These are phyloP conservation scores for Thermoascus crustaceus DNA, from an alignment of 2,329 filamentous ascomycete genomes.

Conservation along the genomic window DNA sequence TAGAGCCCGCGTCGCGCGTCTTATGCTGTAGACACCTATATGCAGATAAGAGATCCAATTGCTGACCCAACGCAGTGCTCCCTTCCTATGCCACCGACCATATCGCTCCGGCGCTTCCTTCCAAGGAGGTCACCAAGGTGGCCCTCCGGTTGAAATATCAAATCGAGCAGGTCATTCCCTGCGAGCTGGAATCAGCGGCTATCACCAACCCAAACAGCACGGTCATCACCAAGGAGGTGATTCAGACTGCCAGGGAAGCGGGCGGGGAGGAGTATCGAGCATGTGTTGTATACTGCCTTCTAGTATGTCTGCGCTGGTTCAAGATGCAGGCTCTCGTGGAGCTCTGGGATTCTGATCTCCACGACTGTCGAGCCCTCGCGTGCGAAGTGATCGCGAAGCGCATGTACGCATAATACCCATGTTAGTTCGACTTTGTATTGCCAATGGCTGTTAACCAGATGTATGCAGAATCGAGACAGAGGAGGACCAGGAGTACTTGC, in stretches of 20 bases:
- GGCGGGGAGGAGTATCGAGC: conserved; percentile 65
- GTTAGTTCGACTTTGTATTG: background rate
- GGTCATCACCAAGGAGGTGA: conserved; percentile 71
- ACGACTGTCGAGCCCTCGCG: conserved; percentile 67
- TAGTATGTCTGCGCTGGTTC: conserved; percentile 71
- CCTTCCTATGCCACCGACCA: conserved; percentile 33
- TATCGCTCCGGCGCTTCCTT: conserved; percentile 57
- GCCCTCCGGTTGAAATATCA: conserved; percentile 85
- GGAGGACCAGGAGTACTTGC: conserved; percentile 67
- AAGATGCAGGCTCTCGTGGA: conserved; percentile 68
- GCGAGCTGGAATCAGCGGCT: conserved; percentile 69
- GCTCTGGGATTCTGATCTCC: conserved; percentile 86
- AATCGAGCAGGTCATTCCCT: conserved; percentile 81
- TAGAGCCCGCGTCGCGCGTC: conserved; percentile 3
- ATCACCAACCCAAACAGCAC: conserved; percentile 75
- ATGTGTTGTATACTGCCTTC: conserved; percentile 76
- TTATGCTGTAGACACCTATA: no score
- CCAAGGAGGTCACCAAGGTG: conserved; percentile 77
- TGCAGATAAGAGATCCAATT: background rate
- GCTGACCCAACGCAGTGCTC: conserved; percentile 29
- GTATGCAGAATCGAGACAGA: conserved; percentile 67
- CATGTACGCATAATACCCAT: conserved; percentile 31
- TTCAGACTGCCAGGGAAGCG: conserved; percentile 72
- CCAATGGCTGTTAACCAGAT: background rate
- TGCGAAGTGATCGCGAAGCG: conserved; percentile 89